phyloP scores from a whole-genome alignment of 225 moss, liverwort and hornwort species.

The Bryum argenteum region DNA sequence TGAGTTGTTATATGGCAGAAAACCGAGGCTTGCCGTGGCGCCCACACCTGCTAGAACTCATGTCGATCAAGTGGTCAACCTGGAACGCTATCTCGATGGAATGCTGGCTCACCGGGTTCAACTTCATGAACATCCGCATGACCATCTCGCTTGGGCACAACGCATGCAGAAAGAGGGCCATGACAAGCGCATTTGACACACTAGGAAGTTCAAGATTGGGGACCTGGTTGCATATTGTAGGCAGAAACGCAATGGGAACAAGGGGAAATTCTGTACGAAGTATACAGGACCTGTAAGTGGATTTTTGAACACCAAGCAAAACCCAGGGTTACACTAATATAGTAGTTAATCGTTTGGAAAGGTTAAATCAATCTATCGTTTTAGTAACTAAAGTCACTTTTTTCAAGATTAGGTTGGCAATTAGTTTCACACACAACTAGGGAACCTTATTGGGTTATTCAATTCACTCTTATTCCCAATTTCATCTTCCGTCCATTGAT shows the following conservation, averaged over 20 bases:
- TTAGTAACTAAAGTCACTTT: too few species aligned
- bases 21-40: too few species aligned
- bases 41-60: neutral
- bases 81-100: neutral
- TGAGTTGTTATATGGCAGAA: neutral
- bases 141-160: too few species aligned
- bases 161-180: neutral
- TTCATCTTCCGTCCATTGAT: too few species aligned
- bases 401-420: too few species aligned
- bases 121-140: neutral
- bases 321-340: too few species aligned
- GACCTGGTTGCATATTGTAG: neutral
- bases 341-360: too few species aligned
- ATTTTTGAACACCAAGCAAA: too few species aligned
- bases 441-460: too few species aligned
- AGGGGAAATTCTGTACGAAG: neutral
- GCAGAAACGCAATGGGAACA: neutral
- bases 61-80: neutral
- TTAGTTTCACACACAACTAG: too few species aligned
- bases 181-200: neutral
- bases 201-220: neutral
- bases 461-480: too few species aligned
- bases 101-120: neutral
- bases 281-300: neutral
- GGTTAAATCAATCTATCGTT: too few species aligned